Evolutionary conservation across 2,329 filamentous ascomycete species (phyloP).

Genomic region (Epicoccum sorghinum): DNA sequence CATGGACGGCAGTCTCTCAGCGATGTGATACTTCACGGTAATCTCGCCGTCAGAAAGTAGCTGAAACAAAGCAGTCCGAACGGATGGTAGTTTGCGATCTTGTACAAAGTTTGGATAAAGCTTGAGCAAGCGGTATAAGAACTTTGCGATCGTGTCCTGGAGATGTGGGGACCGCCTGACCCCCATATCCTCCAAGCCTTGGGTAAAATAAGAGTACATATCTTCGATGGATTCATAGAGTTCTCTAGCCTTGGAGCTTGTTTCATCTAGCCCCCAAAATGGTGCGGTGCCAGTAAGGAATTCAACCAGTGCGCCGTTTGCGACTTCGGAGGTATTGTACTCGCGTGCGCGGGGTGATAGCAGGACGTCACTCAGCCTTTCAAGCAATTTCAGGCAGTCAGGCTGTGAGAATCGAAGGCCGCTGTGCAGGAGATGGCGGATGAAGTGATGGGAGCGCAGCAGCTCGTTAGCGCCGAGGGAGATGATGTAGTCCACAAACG

Average conservation of each 20-base stretch:
- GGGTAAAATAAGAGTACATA: conserved; percentile 79
- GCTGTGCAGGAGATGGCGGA: conserved; percentile 33
- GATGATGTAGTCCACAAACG: conserved; percentile 37
- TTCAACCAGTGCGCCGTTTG: conserved; percentile 44
- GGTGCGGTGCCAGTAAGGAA: conserved; percentile 37
- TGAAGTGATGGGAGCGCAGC: conserved; percentile 38
- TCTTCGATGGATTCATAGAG: conserved; percentile 72
- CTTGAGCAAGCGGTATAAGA: conserved; percentile 74
- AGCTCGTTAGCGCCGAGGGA: conserved; percentile 38
- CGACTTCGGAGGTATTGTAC: conserved; percentile 48
- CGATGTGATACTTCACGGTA: conserved; percentile 76
- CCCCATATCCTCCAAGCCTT: conserved; percentile 68
- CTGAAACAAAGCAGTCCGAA: conserved; percentile 74
- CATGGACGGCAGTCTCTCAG: conserved; percentile 70
- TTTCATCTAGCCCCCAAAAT: conserved; percentile 31
- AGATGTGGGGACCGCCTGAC: conserved; percentile 70
- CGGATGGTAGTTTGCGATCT: conserved; percentile 64
- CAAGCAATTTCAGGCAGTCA: conserved; percentile 38
- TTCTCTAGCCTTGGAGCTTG: conserved; percentile 34
- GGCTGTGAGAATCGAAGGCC: conserved; percentile 25
- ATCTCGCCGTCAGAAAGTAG: conserved; percentile 72
- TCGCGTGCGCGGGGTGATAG: conserved; percentile 43
- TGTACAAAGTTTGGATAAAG: conserved; percentile 70
- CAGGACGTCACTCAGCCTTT: conserved; percentile 39
- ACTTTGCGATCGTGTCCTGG: conserved; percentile 68